phyloP scores from a whole-genome alignment of 2,329 filamentous ascomycete genomes.

The Aureobasidium sp. region DNA sequence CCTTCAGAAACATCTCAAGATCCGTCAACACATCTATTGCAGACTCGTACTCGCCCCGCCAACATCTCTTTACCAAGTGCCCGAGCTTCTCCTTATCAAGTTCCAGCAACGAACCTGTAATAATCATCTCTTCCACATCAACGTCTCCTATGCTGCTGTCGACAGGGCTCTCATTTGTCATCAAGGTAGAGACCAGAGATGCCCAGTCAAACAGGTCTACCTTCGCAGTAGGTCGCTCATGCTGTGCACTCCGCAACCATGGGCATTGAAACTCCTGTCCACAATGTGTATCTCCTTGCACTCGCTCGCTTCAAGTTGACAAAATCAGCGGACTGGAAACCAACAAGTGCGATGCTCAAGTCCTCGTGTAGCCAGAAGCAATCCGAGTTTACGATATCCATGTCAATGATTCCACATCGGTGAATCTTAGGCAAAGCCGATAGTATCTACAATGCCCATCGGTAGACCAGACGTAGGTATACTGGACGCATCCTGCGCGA shows the following conservation, averaged over 20 bases:
- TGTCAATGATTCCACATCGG: background rate
- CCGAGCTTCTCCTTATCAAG: background rate
- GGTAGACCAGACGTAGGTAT: background rate
- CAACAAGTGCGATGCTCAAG: background rate
- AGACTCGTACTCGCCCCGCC: background rate
- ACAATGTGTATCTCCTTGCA: background rate
- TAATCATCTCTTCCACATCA: background rate
- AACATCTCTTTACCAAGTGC: background rate
- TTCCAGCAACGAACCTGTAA: background rate
- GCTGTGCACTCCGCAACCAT: background rate
- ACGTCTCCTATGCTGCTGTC: background rate
- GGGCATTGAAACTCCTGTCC: background rate
- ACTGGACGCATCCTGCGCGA: background rate
- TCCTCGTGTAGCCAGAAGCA: background rate
- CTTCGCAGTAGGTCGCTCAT: background rate
- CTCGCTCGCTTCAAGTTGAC: background rate
- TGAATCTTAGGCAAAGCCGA: background rate
- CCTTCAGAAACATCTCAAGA: no score
- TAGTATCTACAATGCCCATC: background rate
- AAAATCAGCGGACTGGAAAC: background rate
- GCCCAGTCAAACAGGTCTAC: background rate
- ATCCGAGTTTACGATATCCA: background rate
- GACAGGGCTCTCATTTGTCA: background rate
- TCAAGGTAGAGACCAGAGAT: background rate
- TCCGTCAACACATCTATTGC: no score